Evolutionary conservation across 129 eudicot species (phyloP).

Genomic region (Scalesia atractyloides): DNA sequence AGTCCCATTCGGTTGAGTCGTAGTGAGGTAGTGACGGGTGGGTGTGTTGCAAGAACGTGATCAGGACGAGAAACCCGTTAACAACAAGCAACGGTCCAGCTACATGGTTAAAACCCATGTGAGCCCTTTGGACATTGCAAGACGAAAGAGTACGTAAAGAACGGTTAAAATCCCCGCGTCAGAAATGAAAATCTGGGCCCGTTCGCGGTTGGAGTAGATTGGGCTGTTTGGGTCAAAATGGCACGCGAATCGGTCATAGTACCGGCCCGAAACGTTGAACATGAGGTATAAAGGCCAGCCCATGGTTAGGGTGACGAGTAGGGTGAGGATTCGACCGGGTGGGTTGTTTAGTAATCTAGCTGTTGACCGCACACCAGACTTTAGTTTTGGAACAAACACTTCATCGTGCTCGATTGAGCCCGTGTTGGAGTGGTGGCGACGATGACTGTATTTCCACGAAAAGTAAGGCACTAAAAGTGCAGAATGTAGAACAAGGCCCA

Average conservation of each 20-base stretch:
- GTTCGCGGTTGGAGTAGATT: conserved; percentile 64
- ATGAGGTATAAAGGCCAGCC: conserved; percentile 69
- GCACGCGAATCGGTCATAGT: conserved; percentile 60
- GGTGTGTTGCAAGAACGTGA: conserved; percentile 65
- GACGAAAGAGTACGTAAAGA: conserved; percentile 37
- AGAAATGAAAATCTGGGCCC: conserved; percentile 53
- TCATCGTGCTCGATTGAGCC: conserved; percentile 68
- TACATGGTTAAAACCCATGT: conserved; percentile 53
- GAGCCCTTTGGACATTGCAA: conserved; percentile 46
- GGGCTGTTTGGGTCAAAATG: conserved; percentile 64
- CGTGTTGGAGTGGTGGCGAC: conserved; percentile 74
- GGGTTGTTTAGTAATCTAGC: conserved; percentile 61
- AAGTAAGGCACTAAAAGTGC: conserved; percentile 58
- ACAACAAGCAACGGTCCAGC: conserved; percentile 56
- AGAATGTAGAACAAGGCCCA: conserved; percentile 64
- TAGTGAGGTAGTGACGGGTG: conserved; percentile 67
- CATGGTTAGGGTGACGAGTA: conserved; percentile 50
- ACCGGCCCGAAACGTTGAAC: conserved; percentile 63
- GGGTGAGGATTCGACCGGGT: conserved; percentile 54
- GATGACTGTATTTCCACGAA: conserved; percentile 71
- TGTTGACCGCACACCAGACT: conserved; percentile 31
- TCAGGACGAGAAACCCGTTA: conserved; percentile 55
- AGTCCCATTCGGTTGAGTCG: conserved; percentile 70
- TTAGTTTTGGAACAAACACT: conserved; percentile 57
- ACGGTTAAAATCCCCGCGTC: conserved; percentile 52